Base-by-base conservation (phyloP, 345 rosid species). In the Acer yangbiense region DNA sequence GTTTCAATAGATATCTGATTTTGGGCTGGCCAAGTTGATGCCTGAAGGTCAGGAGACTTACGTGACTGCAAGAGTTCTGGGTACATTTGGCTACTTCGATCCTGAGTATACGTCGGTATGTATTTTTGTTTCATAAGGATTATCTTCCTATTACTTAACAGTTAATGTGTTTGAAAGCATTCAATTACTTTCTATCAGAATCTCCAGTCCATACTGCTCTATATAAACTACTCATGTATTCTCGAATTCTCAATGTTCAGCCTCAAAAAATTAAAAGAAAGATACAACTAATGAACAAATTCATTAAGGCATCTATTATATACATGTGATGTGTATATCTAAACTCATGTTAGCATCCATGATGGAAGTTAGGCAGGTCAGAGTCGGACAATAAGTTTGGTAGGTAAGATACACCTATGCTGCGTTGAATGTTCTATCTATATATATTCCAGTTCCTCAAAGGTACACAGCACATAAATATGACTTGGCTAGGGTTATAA, bases 51-150 rank as follows among this genome's bases (percentile, higher is more conserved):
- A 92, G 83, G 98, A 95, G 67, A 88, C 78, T 18, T 87, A 85
- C 54, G 90, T 91, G 70, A 93, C 99, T 27, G 99, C 99, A 21
- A 89, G 93, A 82, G 96, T 95, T 87, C 93, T 95, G 4, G 99
- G 99, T 72, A 95, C 99, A 29, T 95, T 95, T 64, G 99, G 99
- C 85, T 95, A 95, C 78, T 95, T 95, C 13, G 99, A 95, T 74
- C 98, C 99, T 25, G 98, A 95, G 81, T 95, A 95, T 72, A 93
- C 99, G 79, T 92, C 98, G 76, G 99, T 95, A 88, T 11, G 85
- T 72, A 71, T 65, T 71, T 66, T 2, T 74, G 41, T 52, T 3
- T 52, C 43, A 48, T 10, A 48, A 18, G 11, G 2, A 78, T 62
- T 65, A 63, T n/a, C 60, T 65, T 16, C 63, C 64, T 1, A 60